Conservation (phyloP, 2,329 filamentous ascomycete genomes). For the Scedosporium apiospermum region DNA sequence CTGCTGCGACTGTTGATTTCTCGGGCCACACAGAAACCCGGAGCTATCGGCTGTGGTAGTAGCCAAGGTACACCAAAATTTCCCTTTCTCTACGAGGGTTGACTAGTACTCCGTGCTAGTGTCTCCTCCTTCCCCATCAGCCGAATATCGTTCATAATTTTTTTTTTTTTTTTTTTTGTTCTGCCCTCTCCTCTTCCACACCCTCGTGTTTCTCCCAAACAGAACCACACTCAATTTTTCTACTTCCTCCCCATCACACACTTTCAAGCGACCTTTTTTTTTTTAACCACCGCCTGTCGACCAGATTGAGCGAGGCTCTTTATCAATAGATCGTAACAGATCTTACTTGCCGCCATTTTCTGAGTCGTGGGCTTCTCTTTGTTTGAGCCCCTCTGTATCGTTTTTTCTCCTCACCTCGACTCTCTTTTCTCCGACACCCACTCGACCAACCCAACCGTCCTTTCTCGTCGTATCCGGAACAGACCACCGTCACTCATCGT, state of each 20-base stretch:
- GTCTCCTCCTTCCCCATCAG: conserved; percentile 7
- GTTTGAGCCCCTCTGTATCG: conserved; percentile 3
- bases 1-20: not conserved
- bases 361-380: not conserved
- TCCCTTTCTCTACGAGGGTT: conserved; percentile 4
- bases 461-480: not conserved
- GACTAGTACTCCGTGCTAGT: conserved; percentile 7
- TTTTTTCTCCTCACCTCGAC: not conserved
- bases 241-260: not conserved
- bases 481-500: not conserved
- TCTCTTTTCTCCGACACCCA: not conserved
- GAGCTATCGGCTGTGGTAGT: not conserved
- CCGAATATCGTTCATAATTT: conserved; percentile 8
- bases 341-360: not conserved
- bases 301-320: not conserved
- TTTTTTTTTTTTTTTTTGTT: conserved; percentile 8
- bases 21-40: not conserved
- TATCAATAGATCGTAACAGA: not conserved
- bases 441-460: not conserved
- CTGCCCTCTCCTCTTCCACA: conserved; percentile 7
- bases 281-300: not conserved
- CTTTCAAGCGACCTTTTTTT: not conserved
- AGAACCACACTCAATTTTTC: not conserved
- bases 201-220: conserved; percentile 1
- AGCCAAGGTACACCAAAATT: conserved; percentile 4